Evolutionary conservation across 202 grass and related monocot genomes (phyloP).

Genomic region (Panicum virgatum): DNA sequence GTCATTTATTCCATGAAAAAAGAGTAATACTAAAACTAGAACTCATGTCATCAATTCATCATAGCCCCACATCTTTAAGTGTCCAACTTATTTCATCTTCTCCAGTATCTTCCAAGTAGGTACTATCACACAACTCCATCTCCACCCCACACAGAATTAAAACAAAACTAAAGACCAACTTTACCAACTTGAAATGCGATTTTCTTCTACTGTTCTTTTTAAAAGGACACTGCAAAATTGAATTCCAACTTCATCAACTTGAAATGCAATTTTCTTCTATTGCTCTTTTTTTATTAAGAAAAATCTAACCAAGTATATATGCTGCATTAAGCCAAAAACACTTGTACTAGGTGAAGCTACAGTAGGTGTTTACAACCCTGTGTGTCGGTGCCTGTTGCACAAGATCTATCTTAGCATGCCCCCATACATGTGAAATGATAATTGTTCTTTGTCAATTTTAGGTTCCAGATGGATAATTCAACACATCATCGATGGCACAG

Average conservation of each 20-base stretch:
- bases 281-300: background rate
- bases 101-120: background rate
- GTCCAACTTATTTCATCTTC: background rate
- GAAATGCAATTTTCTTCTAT: background rate
- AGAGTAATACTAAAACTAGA: background rate
- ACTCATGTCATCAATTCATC: conserved; percentile 14
- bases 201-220: background rate
- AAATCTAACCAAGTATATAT: conserved; percentile 1
- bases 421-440: background rate
- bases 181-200: background rate
- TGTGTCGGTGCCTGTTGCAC: background rate
- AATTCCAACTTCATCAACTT: background rate
- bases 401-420: background rate
- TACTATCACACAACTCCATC: background rate
- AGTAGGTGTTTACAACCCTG: background rate
- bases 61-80: conserved; percentile 1
- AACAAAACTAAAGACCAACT: background rate
- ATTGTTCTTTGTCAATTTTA: background rate
- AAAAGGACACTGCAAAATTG: too few species aligned
- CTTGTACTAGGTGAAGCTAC: background rate
- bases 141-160: background rate
- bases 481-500: background rate
- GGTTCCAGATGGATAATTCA: background rate
- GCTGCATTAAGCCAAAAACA: conserved; percentile 28
- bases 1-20: conserved; percentile 12